These are phyloP conservation scores for Hanseniaspora sp. DNA, from an alignment of 1,139 yeast genomes.

Conservation along the genomic window DNA sequence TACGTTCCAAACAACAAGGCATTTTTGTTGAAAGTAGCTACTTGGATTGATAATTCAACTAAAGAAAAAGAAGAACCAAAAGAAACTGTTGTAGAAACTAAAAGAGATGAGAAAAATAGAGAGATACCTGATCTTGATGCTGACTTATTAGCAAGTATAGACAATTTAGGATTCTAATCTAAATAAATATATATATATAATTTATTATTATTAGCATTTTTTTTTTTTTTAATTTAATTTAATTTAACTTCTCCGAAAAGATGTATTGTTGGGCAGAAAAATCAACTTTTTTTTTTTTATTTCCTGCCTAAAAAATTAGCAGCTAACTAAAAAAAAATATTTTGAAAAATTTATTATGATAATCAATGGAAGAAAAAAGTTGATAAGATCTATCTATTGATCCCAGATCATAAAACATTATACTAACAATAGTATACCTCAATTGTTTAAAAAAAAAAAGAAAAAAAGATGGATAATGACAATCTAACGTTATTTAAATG, in stretches of 20 bases:
- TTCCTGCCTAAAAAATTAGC: not conserved
- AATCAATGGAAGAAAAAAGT: no score
- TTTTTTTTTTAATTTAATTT: not conserved
- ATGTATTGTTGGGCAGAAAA: not conserved
- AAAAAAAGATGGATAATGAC: not conserved
- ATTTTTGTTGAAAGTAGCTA: slow-evolving; percentile 45
- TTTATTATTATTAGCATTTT: no score
- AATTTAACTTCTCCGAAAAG: not conserved
- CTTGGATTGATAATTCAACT: slow-evolving; percentile 36
- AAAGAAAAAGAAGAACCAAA: not conserved
- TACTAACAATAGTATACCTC: no score
- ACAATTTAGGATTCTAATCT: not conserved
- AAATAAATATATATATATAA: not conserved
- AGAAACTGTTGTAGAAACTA: not conserved
- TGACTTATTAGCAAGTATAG: slow-evolving; percentile 4
- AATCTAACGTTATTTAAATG: not conserved
- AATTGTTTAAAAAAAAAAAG: not conserved
- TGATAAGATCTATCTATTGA: no score
- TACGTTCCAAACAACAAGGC: slow-evolving; percentile 67
- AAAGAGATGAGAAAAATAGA: not conserved
- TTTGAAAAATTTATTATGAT: no score
- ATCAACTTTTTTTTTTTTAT: no score
- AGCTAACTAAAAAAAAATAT: no score
- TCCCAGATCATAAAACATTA: no score
- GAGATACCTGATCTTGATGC: slow-evolving; percentile 8